A percentile compares a stretch with the other conserved stretches of the same genome.
Evolutionary conservation across 768 basidiomycete species (phyloP).

Genomic region (Xerocomellus chrysenteron): DNA sequence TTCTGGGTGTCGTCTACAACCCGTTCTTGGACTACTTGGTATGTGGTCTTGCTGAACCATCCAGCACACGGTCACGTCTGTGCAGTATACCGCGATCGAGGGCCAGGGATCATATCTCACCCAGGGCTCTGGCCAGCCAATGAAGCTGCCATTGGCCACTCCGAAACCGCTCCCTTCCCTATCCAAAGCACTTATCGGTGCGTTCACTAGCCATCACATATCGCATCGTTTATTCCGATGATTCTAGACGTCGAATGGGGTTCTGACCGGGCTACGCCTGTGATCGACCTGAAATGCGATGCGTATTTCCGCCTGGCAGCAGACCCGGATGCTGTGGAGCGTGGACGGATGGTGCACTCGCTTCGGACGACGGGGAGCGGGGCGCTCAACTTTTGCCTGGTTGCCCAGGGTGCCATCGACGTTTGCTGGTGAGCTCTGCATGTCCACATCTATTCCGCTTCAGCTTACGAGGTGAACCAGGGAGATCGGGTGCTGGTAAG

Average conservation of each 20-base stretch:
- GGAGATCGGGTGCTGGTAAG: constrained; percentile 77
- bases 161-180: constrained; percentile 66
- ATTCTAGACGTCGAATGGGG: constrained; percentile 84
- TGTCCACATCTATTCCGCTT: neutral
- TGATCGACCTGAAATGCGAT: constrained; percentile 58
- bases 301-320: constrained; percentile 77
- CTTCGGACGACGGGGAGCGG: constrained; percentile 81
- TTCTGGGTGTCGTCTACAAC: constrained; percentile 89
- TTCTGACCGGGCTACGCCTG: constrained; percentile 60
- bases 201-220: neutral
- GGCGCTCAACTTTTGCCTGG: constrained; percentile 76
- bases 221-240: neutral
- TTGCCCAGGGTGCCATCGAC: constrained; percentile 89
- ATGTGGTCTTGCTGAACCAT: neutral
- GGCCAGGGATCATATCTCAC: constrained; percentile 78
- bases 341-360: constrained; percentile 83
- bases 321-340: constrained; percentile 50
- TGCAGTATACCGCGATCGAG: constrained; percentile 72
- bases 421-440: constrained; percentile 67
- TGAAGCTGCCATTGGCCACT: constrained; percentile 62
- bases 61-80: neutral
- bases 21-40: constrained; percentile 85
- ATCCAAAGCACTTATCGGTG: constrained; percentile 73
- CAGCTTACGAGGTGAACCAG: constrained; percentile 33
- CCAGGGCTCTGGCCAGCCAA: constrained; percentile 40